Evolutionary conservation across 768 basidiomycete species (phyloP), one percentile per base, ranked within the genome.

Genomic region (Russula lepida): DNA sequence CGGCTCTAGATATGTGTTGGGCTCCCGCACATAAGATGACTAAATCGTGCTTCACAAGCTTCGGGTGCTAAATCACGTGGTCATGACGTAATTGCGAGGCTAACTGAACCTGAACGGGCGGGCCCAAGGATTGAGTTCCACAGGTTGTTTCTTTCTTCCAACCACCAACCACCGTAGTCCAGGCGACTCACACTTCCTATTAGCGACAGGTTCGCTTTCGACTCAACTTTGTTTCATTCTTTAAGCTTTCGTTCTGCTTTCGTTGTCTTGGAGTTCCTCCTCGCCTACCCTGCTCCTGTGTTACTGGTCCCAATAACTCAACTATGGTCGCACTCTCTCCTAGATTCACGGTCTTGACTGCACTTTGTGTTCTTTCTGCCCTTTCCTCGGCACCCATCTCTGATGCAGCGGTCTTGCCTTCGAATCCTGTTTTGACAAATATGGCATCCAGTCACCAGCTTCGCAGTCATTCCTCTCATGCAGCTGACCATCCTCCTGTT

Each of bases 261-360:
- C 64, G 41, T 50, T 63, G 41, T 47, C 44, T 33, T 35, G 17
- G 0, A 17, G 17, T 53, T 50, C 41, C 30, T 39, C 32, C 32
- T 51, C 49, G 6, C 28, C 41, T 41, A 30, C 15, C 48, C 50
- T 19, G 39, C 37, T 41, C 47, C 15, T 37, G 23, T 28, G 43
- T n/a, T 50, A 30, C 52, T 49, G 23, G 52, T 17, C 13, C 27
- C 46, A 19, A 15, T 15, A 17, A 59, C 17, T 41, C 39, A 25
- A 28, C 28, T 67, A 86, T 86, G 85, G 76, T 81, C 62, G 69
- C 74, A 51, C 73, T 84, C 61, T 73, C 74, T 53, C 63, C 76
- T 41, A 81, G 73, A 63, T 78, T 86, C 69, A 69, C 80, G 6
- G 39, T 75, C 47, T 72, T 81, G 32, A 79, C 77, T 64, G 72